A percentile compares a stretch with the other conserved stretches of the same genome.
phyloP scores from a whole-genome alignment of 768 basidiomycete species.

The Pulveroboletus sp. region DNA sequence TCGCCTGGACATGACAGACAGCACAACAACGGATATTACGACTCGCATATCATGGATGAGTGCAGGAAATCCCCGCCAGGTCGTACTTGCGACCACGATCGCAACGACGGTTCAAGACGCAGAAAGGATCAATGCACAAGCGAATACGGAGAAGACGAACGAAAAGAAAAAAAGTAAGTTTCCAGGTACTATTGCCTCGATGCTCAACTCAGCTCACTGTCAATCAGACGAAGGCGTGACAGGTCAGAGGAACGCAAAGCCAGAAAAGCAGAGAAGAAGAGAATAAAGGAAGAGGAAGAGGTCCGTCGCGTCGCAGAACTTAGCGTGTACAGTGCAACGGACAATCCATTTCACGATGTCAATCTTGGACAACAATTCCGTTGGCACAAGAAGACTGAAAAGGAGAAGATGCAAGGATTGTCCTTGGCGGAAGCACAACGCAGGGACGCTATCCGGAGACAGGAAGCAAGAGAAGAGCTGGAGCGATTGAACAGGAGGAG shows the following conservation, averaged over 20 bases:
- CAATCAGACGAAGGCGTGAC: conserved; percentile 69
- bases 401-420: conserved; percentile 86
- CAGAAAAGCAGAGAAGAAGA: conserved; percentile 84
- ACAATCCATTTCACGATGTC: conserved; percentile 98
- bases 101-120: conserved; percentile 28
- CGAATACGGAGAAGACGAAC: conserved; percentile 25
- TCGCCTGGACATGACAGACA: conserved; percentile 34
- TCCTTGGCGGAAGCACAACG: conserved; percentile 71
- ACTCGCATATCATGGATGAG: conserved; percentile 33
- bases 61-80: conserved; percentile 28
- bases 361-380: conserved; percentile 95
- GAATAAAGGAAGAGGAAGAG: conserved; percentile 81
- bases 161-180: conserved; percentile 47
- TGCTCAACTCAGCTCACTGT: conserved; percentile 3
- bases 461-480: conserved; percentile 94
- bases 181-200: background rate
- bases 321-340: conserved; percentile 91
- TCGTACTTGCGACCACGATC: conserved; percentile 29
- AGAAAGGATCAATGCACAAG: conserved; percentile 21
- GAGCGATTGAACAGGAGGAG: conserved; percentile 86
- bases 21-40: conserved; percentile 29
- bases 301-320: conserved; percentile 90
- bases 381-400: conserved; percentile 98
- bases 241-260: conserved; percentile 83
- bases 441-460: conserved; percentile 72